Evolutionary conservation across 75 land plant species (phyloP).

Genomic region (Pinus tabuliformis): DNA sequence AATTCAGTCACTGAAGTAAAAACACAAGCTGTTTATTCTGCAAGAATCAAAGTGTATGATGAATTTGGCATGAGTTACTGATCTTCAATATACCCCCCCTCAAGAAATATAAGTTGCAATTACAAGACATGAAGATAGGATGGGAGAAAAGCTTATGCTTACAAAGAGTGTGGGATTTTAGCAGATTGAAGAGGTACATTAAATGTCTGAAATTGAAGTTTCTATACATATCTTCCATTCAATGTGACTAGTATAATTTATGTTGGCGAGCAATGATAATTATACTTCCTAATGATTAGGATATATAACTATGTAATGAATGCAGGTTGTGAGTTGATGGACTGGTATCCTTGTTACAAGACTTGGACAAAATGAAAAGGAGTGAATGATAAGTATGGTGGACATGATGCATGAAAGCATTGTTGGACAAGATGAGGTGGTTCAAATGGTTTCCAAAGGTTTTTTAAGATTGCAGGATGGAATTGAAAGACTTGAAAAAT

Average conservation of each 20-base stretch:
- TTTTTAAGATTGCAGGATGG: too few relatives aligned
- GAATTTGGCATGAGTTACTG: too few relatives aligned
- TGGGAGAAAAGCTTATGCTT: slow-evolving; percentile 74
- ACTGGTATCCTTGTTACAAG: too few relatives aligned
- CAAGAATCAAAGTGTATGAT: too few relatives aligned
- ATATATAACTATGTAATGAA: too few relatives aligned
- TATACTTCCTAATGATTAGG: neutral
- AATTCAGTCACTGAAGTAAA: slow-evolving; percentile 60
- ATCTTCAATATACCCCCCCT: slow-evolving; percentile 27
- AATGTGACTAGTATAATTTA: neutral
- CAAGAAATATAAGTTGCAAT: slow-evolving; percentile 76
- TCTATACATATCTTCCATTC: neutral
- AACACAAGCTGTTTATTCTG: slow-evolving; percentile 27
- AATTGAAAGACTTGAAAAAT: too few relatives aligned
- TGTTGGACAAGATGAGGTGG: too few relatives aligned
- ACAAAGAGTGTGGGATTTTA: slow-evolving; percentile 93
- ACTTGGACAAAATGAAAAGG: too few relatives aligned
- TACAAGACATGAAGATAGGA: slow-evolving; percentile 45
- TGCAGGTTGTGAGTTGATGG: too few relatives aligned
- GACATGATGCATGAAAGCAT: too few relatives aligned
- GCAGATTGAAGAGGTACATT: slow-evolving; percentile 83
- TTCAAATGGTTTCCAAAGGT: too few relatives aligned
- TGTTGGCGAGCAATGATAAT: neutral
- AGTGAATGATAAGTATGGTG: too few relatives aligned
- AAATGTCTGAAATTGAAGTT: neutral